Base-by-base conservation (phyloP, 208 protist species). In the Leishmania gerbilli region DNA sequence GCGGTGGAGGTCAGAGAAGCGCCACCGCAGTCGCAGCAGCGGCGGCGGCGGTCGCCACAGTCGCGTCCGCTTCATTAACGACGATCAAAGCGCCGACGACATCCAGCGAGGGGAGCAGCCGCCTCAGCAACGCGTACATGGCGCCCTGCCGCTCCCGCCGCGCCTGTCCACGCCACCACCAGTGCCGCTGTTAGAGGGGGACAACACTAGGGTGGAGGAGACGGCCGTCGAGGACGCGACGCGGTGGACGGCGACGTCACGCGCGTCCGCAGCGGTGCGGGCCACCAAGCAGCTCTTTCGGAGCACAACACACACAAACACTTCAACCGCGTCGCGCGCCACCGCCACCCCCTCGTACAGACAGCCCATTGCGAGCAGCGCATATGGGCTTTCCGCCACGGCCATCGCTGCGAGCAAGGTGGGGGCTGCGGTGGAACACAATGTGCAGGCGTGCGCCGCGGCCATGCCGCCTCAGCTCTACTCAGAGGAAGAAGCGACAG, bases 261-360 rank as follows among this genome's bases (percentile, higher is more conserved):
- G 69, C 24, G 45, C 85, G 19, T 93, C 92, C 3, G 79, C 79
- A 27, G 91, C 87, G 19, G 76, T 89, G 65, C 93, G 91, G n/a
- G 84, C 89, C 7, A 96, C 93, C 45, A 94, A 91, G 79, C 91
- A 95, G 80, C 87, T 96, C 27, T 95, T 96, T 78, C 83, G 87
- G 69, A 74, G 76, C 67, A 90, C 84, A 11, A 71, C 74, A 40
- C 82, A 83, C 65, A 71, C 75, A 5, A 60, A 64, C 56, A 84
- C 79, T 42, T 56, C 76, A 2, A 55, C 76, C 45, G 80, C 55
- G n/a, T 64, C 85, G 4, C 88, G 89, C 27, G 76, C 77, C 60
- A 93, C 90, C 45, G 80, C 89, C 27, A 82, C 88, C 31, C 86
- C 86, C 31, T 79, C 80, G 4, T 84, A 95, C 81, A 40, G 72